Percentiles rank a stretch among this genome's conserved stretches.
phyloP scores from a whole-genome alignment of 2,329 filamentous ascomycete genomes.

The Fusarium abutilonis region DNA sequence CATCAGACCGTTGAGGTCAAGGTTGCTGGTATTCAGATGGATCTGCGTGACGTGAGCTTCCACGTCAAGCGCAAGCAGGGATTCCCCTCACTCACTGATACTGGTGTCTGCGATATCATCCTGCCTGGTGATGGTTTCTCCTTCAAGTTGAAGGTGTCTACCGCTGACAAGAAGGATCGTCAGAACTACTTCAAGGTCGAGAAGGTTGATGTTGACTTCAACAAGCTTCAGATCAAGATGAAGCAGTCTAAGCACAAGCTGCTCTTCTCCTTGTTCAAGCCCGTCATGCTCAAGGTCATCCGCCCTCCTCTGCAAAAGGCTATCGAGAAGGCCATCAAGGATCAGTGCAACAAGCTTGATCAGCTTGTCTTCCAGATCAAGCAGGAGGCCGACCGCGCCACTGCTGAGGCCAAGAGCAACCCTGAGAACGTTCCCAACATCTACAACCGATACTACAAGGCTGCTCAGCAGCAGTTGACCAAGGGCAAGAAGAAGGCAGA shows the following conservation, averaged over 20 bases:
- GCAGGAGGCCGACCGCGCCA: constrained; percentile 79
- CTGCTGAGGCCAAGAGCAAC: constrained; percentile 65
- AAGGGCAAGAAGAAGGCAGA: constrained; percentile 83
- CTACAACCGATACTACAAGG: constrained; percentile 83
- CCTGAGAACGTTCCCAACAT: constrained; percentile 82
- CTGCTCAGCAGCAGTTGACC: constrained; percentile 76
- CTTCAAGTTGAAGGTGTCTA: constrained; percentile 91
- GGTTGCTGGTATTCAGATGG: constrained; percentile 90
- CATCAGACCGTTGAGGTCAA: constrained; percentile 85
- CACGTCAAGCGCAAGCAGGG: constrained; percentile 95
- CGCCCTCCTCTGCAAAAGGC: constrained; percentile 87
- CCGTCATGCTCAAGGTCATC: constrained; percentile 83
- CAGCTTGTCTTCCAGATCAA: constrained; percentile 78
- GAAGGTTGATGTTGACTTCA: constrained; percentile 83
- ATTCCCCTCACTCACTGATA: constrained; percentile 88
- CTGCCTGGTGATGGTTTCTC: constrained; percentile 88
- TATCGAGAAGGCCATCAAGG: constrained; percentile 87
- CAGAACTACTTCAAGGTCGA: constrained; percentile 95
- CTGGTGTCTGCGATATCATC: constrained; percentile 87
- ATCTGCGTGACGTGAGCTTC: constrained; percentile 89
- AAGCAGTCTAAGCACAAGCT: constrained; percentile 96
- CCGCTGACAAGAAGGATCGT: constrained; percentile 76
- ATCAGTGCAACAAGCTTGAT: constrained; percentile 81
- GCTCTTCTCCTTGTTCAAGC: constrained; percentile 87
- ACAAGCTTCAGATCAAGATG: constrained; percentile 85